Percentiles rank a stretch among this genome's conserved stretches.
These are phyloP conservation scores for Ganoderma leucocontextum DNA, from an alignment of 1,284 basidiomycete species.

Conservation along the genomic window DNA sequence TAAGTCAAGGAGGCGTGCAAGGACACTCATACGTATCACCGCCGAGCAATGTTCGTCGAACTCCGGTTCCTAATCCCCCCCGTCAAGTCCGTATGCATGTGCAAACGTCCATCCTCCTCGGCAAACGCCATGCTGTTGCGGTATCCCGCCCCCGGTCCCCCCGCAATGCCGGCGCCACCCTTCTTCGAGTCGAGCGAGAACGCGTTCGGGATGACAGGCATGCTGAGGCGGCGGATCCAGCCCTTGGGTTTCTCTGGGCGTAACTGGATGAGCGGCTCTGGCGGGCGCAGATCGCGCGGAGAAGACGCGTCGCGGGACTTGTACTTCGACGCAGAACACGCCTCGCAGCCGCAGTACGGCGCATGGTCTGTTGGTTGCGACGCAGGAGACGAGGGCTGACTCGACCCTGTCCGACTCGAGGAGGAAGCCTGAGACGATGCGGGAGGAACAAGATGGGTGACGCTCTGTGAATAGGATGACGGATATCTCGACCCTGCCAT, in stretches of 20 bases:
- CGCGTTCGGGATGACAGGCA: conserved; percentile 69
- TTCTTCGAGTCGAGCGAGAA: conserved; percentile 54
- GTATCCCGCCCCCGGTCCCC: conserved; percentile 29
- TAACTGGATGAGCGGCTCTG: conserved; percentile 50
- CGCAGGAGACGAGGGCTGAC: conserved; percentile 39
- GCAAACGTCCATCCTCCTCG: conserved; percentile 40
- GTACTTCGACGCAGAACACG: conserved; percentile 65
- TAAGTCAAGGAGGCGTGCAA: background rate
- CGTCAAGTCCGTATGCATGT: conserved; percentile 28
- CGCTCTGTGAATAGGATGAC: conserved; percentile 51
- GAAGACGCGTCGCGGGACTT: conserved; percentile 40
- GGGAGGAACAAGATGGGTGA: conserved; percentile 53
- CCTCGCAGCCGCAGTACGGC: conserved; percentile 67
- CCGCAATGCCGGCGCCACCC: conserved; percentile 36
- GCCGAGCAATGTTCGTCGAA: conserved; percentile 38
- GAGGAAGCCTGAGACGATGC: conserved; percentile 34
- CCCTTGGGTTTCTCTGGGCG: conserved; percentile 63
- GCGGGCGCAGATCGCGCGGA: conserved; percentile 50
- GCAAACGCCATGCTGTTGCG: conserved; percentile 39
- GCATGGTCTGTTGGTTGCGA: conserved; percentile 53
- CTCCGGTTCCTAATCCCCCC: conserved; percentile 39
- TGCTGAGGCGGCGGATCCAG: conserved; percentile 80
- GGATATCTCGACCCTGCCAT: conserved; percentile 24
- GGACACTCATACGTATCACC: conserved; percentile 24
- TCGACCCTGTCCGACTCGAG: conserved; percentile 29